phyloP scores from a whole-genome alignment of 2,329 filamentous ascomycete species.

The Colletotrichum sp. region DNA sequence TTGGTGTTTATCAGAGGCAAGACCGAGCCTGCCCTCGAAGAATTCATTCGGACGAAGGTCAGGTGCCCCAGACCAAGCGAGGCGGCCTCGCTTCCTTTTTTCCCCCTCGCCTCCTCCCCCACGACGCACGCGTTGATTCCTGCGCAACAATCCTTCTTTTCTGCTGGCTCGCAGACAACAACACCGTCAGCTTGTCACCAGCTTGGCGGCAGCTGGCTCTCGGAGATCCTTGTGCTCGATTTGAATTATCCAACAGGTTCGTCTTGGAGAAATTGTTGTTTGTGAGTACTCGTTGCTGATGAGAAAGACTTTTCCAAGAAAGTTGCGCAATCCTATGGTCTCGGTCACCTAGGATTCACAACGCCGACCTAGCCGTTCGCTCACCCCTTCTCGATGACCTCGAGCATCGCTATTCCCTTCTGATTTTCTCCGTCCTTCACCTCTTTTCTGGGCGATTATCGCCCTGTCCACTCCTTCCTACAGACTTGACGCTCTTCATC shows the following conservation, averaged over 20 bases:
- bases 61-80: not conserved
- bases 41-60: not conserved
- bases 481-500: not conserved
- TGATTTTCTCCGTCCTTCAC: not conserved
- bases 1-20: slow-evolving; percentile 7
- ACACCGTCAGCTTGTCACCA: not conserved
- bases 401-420: not conserved
- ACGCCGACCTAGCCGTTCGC: not conserved
- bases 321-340: not conserved
- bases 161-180: not conserved
- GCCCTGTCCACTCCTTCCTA: not conserved
- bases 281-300: not conserved
- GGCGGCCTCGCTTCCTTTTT: not conserved
- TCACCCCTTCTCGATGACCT: not conserved
- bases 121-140: not conserved
- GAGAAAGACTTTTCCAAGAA: not conserved
- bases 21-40: slow-evolving; percentile 4
- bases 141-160: not conserved
- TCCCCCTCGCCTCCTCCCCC: not conserved
- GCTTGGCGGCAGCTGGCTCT: not conserved
- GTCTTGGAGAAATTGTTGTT: not conserved
- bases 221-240: not conserved
- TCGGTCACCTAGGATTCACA: not conserved
- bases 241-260: not conserved
- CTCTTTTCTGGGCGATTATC: not conserved